Conservation (phyloP, 805 yeast species). For the Metschnikowia cerradonensis region DNA sequence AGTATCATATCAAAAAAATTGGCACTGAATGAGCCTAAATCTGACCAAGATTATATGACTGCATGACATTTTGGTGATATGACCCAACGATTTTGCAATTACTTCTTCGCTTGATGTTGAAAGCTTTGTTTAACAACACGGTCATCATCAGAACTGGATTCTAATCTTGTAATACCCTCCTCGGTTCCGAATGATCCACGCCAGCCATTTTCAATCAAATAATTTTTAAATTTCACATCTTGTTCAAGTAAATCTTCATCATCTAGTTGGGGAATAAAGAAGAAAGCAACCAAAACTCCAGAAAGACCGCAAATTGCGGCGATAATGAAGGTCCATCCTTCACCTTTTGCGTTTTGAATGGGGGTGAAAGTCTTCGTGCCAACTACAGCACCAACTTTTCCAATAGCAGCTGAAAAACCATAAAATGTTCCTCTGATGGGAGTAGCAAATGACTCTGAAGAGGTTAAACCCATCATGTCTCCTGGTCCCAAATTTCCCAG, state of each 20-base stretch:
- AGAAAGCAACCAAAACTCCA: slow-evolving; percentile 56
- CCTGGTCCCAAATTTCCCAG: slow-evolving; percentile 80
- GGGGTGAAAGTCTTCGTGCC: slow-evolving; percentile 73
- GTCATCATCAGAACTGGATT: slow-evolving; percentile 13
- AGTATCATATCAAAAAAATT: too few relatives aligned
- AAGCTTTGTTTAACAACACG: slow-evolving; percentile 5
- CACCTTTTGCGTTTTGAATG: slow-evolving; percentile 59
- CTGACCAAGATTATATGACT: neutral
- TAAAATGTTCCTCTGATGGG: slow-evolving; percentile 74
- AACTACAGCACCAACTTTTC: slow-evolving; percentile 82
- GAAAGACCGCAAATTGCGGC: slow-evolving; percentile 68
- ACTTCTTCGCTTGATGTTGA: neutral
- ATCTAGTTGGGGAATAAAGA: slow-evolving; percentile 63
- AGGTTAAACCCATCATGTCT: slow-evolving; percentile 62
- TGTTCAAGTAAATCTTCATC: slow-evolving; percentile 68
- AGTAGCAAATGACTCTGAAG: slow-evolving; percentile 68
- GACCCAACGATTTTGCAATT: neutral
- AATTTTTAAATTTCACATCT: slow-evolving; percentile 60
- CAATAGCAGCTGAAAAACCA: slow-evolving; percentile 74
- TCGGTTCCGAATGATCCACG: slow-evolving; percentile 41
- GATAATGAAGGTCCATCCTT: slow-evolving; percentile 72
- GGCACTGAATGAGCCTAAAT: neutral
- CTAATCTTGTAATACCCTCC: slow-evolving; percentile 12
- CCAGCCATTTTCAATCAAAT: slow-evolving; percentile 59
- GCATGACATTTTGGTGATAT: neutral